Percentiles rank a stretch among this genome's conserved stretches.
phyloP scores from a whole-genome alignment of 2,329 filamentous ascomycete species.

The Colletotrichum musicola region DNA sequence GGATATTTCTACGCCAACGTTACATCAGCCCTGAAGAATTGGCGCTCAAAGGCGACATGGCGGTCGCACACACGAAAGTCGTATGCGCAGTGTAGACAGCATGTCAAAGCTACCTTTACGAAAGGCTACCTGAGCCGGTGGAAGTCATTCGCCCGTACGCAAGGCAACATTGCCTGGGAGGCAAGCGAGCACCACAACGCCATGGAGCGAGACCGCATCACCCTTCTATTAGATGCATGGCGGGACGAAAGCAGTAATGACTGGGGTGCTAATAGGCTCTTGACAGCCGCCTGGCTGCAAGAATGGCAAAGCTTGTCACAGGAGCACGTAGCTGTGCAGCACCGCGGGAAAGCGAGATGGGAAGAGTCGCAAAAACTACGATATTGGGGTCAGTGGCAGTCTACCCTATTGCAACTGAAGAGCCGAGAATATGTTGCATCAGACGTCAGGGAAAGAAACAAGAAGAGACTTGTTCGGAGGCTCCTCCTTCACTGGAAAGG shows the following conservation, averaged over 20 bases:
- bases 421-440: constrained; percentile 36
- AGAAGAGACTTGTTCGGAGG: constrained; percentile 31
- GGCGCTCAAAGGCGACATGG: constrained; percentile 27
- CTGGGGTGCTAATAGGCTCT: constrained; percentile 10
- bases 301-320: constrained; percentile 38
- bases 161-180: constrained; percentile 22
- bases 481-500: constrained; percentile 36
- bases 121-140: constrained; percentile 32
- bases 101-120: constrained; percentile 30
- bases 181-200: constrained; percentile 8
- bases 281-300: constrained; percentile 33
- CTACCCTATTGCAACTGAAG: constrained; percentile 37
- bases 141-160: constrained; percentile 20
- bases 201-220: background rate
- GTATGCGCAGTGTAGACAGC: constrained; percentile 35
- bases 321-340: constrained; percentile 2
- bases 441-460: constrained; percentile 37
- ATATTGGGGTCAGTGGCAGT: constrained; percentile 39
- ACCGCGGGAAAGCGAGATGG: constrained; percentile 20
- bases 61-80: constrained; percentile 30
- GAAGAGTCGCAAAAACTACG: constrained; percentile 24
- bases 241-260: constrained; percentile 22
- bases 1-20: constrained; percentile 23
- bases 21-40: constrained; percentile 12
- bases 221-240: constrained; percentile 24